Conservation (phyloP, 2,329 filamentous ascomycete genomes). For the Paramyrothecium sp. region DNA sequence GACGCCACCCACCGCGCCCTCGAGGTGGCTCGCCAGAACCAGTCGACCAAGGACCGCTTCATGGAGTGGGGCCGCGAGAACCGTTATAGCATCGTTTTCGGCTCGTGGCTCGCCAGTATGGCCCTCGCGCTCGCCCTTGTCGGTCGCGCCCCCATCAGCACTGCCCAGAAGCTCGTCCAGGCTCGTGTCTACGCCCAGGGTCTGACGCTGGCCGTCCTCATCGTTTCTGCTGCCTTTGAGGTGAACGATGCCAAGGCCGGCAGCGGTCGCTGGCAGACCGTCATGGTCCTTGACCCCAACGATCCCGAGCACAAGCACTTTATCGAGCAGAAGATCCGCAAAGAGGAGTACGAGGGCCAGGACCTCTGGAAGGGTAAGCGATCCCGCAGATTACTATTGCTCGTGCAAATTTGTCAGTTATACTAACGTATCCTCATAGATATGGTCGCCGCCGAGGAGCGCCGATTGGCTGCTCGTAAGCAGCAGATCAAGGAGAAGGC, state of each 20-base stretch:
- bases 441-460: conserved; percentile 81
- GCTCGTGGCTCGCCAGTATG: conserved; percentile 80
- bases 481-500: conserved; percentile 23
- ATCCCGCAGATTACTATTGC: not conserved
- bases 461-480: conserved; percentile 43
- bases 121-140: conserved; percentile 72
- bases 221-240: conserved; percentile 82
- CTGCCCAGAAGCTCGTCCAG: conserved; percentile 86
- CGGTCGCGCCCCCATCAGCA: conserved; percentile 70
- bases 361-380: conserved; percentile 85
- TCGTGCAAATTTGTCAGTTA: no score
- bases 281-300: conserved; percentile 75
- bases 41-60: conserved; percentile 58
- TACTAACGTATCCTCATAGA: conserved; percentile 44
- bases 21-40: conserved; percentile 52
- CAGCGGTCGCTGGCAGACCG: conserved; percentile 78
- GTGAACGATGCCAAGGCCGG: conserved; percentile 72
- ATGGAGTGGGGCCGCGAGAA: conserved; percentile 75
- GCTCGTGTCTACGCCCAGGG: conserved; percentile 93
- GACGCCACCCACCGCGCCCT: conserved; percentile 59
- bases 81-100: conserved; percentile 83
- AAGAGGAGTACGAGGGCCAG: conserved; percentile 83
- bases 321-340: conserved; percentile 84
- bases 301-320: conserved; percentile 80
- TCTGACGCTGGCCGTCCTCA: conserved; percentile 78